These are phyloP conservation scores for Blastocystis sp. DNA, from an alignment of 352 stramenopile species.

Conservation along the genomic window DNA sequence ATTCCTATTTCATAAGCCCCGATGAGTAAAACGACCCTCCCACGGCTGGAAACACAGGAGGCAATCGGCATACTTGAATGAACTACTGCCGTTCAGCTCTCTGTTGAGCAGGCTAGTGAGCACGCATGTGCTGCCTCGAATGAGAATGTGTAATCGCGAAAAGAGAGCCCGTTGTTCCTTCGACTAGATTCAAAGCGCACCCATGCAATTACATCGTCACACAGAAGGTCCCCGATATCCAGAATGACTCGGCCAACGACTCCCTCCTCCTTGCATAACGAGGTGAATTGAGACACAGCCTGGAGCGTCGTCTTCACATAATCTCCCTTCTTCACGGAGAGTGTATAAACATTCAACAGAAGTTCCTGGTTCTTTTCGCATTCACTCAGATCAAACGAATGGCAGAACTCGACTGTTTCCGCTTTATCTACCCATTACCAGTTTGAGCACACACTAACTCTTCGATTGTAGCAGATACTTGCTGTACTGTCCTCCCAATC, in stretches of 20 bases:
- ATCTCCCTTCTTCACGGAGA: neutral
- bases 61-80: slow-evolving; percentile 29
- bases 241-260: slow-evolving; percentile 24
- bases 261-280: slow-evolving; percentile 6
- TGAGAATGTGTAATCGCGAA: neutral
- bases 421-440: neutral
- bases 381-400: slow-evolving; percentile 46
- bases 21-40: neutral
- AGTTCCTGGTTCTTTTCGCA: slow-evolving; percentile 10
- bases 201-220: neutral
- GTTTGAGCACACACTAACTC: neutral
- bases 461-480: neutral
- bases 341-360: neutral
- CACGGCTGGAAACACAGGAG: slow-evolving; percentile 49
- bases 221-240: slow-evolving; percentile 7
- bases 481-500: neutral
- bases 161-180: neutral
- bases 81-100: slow-evolving; percentile 14
- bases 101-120: neutral
- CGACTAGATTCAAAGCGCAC: neutral
- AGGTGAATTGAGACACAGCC: neutral
- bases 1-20: neutral
- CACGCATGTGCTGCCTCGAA: slow-evolving; percentile 13
- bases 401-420: slow-evolving; percentile 29
- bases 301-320: neutral